These are phyloP conservation scores for Bruguiera sexangula DNA, from an alignment of 345 rosid species.

Conservation along the genomic window DNA sequence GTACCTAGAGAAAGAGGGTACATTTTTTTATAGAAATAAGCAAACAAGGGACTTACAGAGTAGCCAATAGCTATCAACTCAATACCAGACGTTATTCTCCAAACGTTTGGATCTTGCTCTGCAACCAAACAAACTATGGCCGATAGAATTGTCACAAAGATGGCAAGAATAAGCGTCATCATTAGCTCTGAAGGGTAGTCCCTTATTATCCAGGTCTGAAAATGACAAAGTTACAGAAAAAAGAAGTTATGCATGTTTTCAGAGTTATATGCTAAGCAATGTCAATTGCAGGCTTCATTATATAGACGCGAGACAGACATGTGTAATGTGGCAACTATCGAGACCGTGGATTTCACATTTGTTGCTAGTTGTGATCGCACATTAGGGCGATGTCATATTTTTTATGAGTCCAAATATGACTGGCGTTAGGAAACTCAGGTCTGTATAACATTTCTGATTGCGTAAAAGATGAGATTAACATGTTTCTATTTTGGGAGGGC, in stretches of 20 bases:
- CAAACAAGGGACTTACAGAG: neutral
- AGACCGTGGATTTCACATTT: no score
- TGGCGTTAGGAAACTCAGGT: no score
- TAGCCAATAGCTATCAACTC: constrained; percentile 14
- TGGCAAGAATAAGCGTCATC: neutral
- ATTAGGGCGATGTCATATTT: no score
- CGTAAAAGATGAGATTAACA: neutral
- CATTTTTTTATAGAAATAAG: no score
- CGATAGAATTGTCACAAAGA: constrained; percentile 26
- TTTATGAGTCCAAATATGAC: no score
- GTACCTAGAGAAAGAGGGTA: no score
- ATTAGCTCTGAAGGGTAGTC: constrained; percentile 16
- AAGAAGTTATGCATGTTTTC: no score
- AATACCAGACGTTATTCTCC: constrained; percentile 12
- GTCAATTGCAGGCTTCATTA: no score
- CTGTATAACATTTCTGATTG: neutral
- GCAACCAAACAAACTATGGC: constrained; percentile 21
- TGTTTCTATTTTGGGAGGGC: neutral
- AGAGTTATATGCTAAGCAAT: no score
- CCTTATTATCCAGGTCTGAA: constrained; percentile 18
- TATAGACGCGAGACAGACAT: no score
- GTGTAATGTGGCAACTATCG: no score
- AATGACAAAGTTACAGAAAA: neutral
- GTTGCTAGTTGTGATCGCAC: no score
- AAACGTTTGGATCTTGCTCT: constrained; percentile 23